phyloP scores from a whole-genome alignment of 805 yeast species.

The Geotrichum ghanense region DNA sequence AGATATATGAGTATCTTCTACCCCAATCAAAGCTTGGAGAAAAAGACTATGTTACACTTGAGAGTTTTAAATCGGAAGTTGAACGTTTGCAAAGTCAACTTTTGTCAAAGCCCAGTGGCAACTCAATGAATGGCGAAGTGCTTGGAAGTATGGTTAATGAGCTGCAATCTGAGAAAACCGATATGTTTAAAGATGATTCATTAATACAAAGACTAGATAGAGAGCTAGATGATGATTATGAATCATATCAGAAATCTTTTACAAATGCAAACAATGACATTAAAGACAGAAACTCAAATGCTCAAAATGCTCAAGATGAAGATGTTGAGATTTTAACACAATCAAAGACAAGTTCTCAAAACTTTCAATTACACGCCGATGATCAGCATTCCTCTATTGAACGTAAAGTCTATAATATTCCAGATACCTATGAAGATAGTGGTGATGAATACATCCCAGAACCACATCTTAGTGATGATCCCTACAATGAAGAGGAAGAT shows the following conservation, averaged over 20 bases:
- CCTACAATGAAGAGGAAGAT: not conserved
- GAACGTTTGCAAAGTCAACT: not conserved
- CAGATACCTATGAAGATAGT: not conserved
- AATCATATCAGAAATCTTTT: too few relatives aligned
- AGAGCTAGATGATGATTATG: too few relatives aligned
- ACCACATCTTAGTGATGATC: slow-evolving; percentile 1
- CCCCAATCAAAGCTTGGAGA: not conserved
- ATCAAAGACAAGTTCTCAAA: not conserved
- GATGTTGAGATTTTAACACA: not conserved
- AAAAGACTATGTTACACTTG: not conserved
- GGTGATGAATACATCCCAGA: not conserved
- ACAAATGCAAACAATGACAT: not conserved
- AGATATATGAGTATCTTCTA: not conserved
- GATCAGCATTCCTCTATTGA: not conserved
- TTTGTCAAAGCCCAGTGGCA: not conserved
- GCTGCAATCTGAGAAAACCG: not conserved
- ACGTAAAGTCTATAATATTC: not conserved
- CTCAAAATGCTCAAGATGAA: not conserved
- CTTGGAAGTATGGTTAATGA: not conserved
- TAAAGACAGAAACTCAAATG: not conserved
- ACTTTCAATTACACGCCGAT: not conserved
- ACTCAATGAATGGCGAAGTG: not conserved
- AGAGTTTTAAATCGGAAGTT: not conserved
- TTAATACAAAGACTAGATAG: too few relatives aligned
- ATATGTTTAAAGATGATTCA: not conserved